Evolutionary conservation across 2,329 filamentous ascomycete species (phyloP), one percentile per base, ranked within the genome.

Genomic region (Colletotrichum limetticola): DNA sequence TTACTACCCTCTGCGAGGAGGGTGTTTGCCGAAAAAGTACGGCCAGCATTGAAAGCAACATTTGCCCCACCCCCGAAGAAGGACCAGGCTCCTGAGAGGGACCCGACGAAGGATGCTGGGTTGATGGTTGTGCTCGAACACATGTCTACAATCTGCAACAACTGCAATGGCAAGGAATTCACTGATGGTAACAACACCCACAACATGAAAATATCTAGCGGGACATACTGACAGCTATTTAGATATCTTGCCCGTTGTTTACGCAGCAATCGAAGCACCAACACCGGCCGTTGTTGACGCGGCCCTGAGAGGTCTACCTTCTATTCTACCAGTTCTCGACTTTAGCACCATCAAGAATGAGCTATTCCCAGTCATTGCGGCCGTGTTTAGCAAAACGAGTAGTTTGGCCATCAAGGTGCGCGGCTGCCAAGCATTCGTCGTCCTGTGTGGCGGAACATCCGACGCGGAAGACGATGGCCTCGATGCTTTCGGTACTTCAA

Each of bases 311-410:
- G 94, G 92, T 32, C 84, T 99, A 5, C 92, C 95, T 2, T 87
- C 91, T 1, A 90, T 98, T n/a, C 85, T 98, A 5, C 94, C 95
- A 0, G 91, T 97, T 3, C 90, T 99, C 8, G 97, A 99, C 82
- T 98, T 98, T 77, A 97, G 93, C 76, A 98, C 96, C 0, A 95
- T 98, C 78, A 99, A 98, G 83, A 97, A 97, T 77, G 96, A 98
- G 75, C 88, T 99, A 1, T 99, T 99, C 81, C 97, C 97, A 0
- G 92, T 97, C 1, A 94, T 99, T 75, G 94, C 96, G 1, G 86
- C 89, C 9, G 97, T 98, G 0, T 99, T 99, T 80, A 95, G 93
- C 77, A 96, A 94, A 80, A 99, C 97, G 1, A 97, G 91, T 80
- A 98, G 95, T 80, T 89, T 99, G 68, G 94, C 93, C 6, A 98